Evolutionary conservation across 2,329 filamentous ascomycete genomes (phyloP), one percentile per base, ranked within the genome.

Genomic region (Neodidymelliopsis sp.): DNA sequence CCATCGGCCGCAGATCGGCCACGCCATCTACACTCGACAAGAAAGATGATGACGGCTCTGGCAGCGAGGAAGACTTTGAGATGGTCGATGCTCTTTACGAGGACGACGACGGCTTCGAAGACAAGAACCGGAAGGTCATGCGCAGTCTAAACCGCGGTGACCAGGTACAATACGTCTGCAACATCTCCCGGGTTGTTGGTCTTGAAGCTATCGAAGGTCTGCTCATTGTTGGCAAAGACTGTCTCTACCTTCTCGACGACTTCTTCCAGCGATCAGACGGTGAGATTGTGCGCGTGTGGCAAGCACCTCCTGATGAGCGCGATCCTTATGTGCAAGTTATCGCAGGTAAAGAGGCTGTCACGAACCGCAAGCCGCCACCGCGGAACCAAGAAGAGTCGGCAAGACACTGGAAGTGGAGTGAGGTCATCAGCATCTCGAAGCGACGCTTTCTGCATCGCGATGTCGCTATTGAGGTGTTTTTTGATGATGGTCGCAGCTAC

Each of bases 101-200:
- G 47, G 85, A 88, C 29, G 84, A 90, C 19, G 91, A 94, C 59
- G 87, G 86, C 1, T 95, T 95, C 55, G 95, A 99, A 73, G 95
- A 99, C 72, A 97, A 97, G 77, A 97, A 99, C 66, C 84, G 95
- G 33, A 97, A 97, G 72, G 93, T 99, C 33, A 95, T 97, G 91
- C 84, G 94, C 40, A 93, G 91, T 56, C 80, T 99, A 9, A 88
- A 96, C 61, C 88, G 89, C 10, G 91, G 92, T 4, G 94, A 99
- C 64, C 84, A 92, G 46, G 93, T 99, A 2, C 90, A 97, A 69
- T 89, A 90, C 47, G 91, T 97, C 1, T 96, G 91, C 79, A 99
- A 99, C 62, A 87, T 97, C 38, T 97, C 94, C 12, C 87, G 94
- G 9, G 93, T 99, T 44, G 87, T 96, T 23, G 94, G 94, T 8